phyloP scores from a whole-genome alignment of 164 flowering plant species.

The Stephania cephalantha region DNA sequence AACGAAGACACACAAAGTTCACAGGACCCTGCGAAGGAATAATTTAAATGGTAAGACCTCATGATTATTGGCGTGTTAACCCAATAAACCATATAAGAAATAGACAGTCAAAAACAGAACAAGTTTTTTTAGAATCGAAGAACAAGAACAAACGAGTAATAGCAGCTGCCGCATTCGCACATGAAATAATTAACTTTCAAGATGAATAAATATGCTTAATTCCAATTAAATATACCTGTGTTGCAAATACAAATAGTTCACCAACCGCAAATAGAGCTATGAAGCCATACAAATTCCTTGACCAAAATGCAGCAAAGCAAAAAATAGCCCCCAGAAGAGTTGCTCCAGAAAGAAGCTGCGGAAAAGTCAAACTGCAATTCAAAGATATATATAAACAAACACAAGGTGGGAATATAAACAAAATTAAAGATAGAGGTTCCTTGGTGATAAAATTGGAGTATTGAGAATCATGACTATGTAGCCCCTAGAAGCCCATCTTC shows the following conservation, averaged over 20 bases:
- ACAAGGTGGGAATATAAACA: neutral
- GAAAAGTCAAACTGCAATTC: slow-evolving; percentile 6
- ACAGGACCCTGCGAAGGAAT: slow-evolving; percentile 72
- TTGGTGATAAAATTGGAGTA: neutral
- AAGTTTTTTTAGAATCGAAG: no score
- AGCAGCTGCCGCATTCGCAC: neutral
- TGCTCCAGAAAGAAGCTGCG: slow-evolving; percentile 80
- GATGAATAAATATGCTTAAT: neutral
- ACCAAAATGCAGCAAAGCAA: slow-evolving; percentile 75
- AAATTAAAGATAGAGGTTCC: neutral
- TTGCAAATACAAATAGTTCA: slow-evolving; percentile 81
- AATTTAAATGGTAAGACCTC: neutral
- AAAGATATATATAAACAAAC: neutral
- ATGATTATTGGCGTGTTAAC: neutral
- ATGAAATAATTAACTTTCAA: neutral
- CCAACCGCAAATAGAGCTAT: slow-evolving; percentile 72
- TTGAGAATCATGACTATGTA: neutral
- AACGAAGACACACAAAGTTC: slow-evolving; percentile 64
- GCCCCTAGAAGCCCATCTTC: neutral
- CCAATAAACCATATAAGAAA: no score
- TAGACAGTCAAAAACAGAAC: no score
- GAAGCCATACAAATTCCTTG: slow-evolving; percentile 56
- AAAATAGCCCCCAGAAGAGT: slow-evolving; percentile 73
- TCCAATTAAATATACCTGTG: slow-evolving; percentile 55
- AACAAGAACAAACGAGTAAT: no score